These are phyloP conservation scores for Neurospora tetraspora DNA, from an alignment of 495 filamentous ascomycete species.

Conservation along the genomic window DNA sequence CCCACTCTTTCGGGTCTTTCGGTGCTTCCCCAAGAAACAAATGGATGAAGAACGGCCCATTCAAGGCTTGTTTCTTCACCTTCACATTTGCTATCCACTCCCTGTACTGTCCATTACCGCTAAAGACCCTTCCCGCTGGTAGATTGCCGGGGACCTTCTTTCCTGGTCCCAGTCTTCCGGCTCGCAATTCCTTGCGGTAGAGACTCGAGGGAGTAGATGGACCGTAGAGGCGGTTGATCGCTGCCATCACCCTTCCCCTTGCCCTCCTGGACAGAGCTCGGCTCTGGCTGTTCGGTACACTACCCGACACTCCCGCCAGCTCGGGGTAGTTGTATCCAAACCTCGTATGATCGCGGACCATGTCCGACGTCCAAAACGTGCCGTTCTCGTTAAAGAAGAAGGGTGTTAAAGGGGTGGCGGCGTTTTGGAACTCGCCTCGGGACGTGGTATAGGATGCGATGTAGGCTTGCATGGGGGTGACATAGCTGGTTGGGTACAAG, in stretches of 20 bases:
- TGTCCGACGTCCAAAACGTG: slow-evolving; percentile 42
- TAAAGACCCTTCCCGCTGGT: slow-evolving; percentile 11
- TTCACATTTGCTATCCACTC: slow-evolving; percentile 55
- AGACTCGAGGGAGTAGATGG: slow-evolving; percentile 28
- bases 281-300: neutral
- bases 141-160: neutral
- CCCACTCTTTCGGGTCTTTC: slow-evolving; percentile 31
- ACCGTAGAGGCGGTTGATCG: slow-evolving; percentile 48
- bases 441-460: slow-evolving; percentile 43
- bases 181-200: slow-evolving; percentile 11
- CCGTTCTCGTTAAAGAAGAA: slow-evolving; percentile 33
- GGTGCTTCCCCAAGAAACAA: slow-evolving; percentile 47
- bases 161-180: neutral
- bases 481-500: slow-evolving; percentile 47
- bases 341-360: slow-evolving; percentile 28
- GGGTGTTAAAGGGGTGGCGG: slow-evolving; percentile 33
- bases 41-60: slow-evolving; percentile 45
- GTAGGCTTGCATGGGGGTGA: slow-evolving; percentile 36
- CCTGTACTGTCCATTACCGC: slow-evolving; percentile 23
- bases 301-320: slow-evolving; percentile 20
- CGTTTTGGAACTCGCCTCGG: slow-evolving; percentile 29
- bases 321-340: slow-evolving; percentile 58
- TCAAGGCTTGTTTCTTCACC: slow-evolving; percentile 45
- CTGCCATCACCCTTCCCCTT: slow-evolving; percentile 26
- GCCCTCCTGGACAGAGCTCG: slow-evolving; percentile 14